A percentile compares a stretch with the other conserved stretches of the same genome.
phyloP scores from a whole-genome alignment of 1,284 basidiomycete species.

The Phlebopus sp. region DNA sequence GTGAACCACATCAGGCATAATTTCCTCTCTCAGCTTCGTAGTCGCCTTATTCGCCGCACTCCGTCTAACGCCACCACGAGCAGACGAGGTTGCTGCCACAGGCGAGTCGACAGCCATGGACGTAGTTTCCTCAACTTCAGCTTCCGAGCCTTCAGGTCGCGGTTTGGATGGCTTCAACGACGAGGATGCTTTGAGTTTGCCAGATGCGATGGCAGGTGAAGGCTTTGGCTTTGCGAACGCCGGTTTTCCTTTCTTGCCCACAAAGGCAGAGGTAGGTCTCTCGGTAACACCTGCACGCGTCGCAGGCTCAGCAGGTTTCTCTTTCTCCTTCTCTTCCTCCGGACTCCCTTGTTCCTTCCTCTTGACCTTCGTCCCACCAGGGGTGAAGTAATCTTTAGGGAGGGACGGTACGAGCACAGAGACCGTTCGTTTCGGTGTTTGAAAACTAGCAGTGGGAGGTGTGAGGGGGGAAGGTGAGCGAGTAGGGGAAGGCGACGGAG shows the following conservation, averaged over 20 bases:
- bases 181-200: slow-evolving; percentile 6
- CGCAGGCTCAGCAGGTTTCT: not conserved
- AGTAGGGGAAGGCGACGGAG: slow-evolving; percentile 7
- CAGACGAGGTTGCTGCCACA: slow-evolving; percentile 7
- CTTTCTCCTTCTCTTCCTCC: not conserved
- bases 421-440: slow-evolving; percentile 18
- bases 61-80: slow-evolving; percentile 38
- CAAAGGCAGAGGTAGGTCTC: slow-evolving; percentile 15
- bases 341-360: not conserved
- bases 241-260: slow-evolving; percentile 18
- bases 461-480: slow-evolving; percentile 11
- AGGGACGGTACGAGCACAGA: slow-evolving; percentile 30
- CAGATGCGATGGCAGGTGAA: not conserved
- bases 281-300: slow-evolving; percentile 17
- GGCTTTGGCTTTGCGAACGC: slow-evolving; percentile 11
- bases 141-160: not conserved
- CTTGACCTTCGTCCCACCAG: slow-evolving; percentile 1
- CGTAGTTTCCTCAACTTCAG: slow-evolving; percentile 3
- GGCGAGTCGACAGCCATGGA: slow-evolving; percentile 14
- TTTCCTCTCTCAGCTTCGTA: slow-evolving; percentile 55
- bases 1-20: slow-evolving; percentile 74
- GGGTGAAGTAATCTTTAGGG: slow-evolving; percentile 27
- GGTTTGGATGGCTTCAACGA: slow-evolving; percentile 9
- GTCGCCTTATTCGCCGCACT: slow-evolving; percentile 67
- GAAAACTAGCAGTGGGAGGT: slow-evolving; percentile 3